Base-by-base conservation (phyloP, 495 filamentous ascomycete genomes). In the Cercophora newfieldiana region DNA sequence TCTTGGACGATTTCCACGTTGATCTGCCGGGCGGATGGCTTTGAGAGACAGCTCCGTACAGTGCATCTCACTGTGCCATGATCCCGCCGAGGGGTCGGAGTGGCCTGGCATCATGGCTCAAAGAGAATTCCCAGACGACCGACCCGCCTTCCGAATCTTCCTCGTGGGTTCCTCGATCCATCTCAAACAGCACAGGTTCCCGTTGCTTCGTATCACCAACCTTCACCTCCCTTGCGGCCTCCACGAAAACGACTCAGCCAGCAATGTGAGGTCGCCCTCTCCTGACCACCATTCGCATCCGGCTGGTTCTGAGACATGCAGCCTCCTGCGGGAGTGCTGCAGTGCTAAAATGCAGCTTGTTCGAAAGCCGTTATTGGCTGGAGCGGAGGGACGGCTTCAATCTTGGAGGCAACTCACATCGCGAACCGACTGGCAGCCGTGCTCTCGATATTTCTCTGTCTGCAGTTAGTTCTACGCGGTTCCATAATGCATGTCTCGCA, bases 271-370 rank as follows among this genome's bases (percentile, higher is more conserved):
- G 68, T 67, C 53, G 68, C 50, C 53, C 8, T 47, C 64, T 54
- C 63, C 62, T 66, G 31, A 60, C 30, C 55, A 67, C 56, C 55
- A 64, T 21, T 67, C 33, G 68, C 65, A 59, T 53, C 55, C 50
- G 59, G 37, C 37, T 44, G 37, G 56, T 65, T 64, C 51, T 70
- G 68, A 72, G 70, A 72, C 70, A 72, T 72, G 65, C 70, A 69
- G 44, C 22, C 31, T 68, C 66, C 66, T 71, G 69, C 68, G 50
- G 68, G 68, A 68, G 70, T 63, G 68, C 71, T 72, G 66, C 63
- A 44, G 65, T 44, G 37, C 18, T 57, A 44, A 62, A 63, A 62
- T 71, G 69, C 64, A 64, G 47, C 64, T 55, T 31, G 8, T 21
- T 61, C 57, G 25, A 50, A 33, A 33, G 57, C 65, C 60, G 59